A percentile compares a stretch with the other conserved stretches of the same genome.
Conservation (phyloP, 768 basidiomycete species). For the Tulasnella sp. region DNA sequence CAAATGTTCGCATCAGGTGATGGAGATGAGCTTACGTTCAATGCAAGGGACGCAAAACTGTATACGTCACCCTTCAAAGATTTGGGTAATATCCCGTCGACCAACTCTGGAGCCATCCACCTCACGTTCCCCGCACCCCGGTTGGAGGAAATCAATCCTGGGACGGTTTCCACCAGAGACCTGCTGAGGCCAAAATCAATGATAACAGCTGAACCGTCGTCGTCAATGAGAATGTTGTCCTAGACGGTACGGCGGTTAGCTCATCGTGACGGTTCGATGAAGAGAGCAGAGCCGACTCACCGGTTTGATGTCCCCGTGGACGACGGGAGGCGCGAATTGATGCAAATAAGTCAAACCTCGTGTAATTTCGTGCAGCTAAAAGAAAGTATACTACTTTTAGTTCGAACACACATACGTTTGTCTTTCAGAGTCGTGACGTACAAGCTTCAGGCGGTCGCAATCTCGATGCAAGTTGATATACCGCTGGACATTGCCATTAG, state of each 20-base stretch:
- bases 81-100: neutral
- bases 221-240: constrained; percentile 26
- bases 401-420: too few species aligned
- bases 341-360: constrained; percentile 19
- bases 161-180: neutral
- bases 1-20: too few species aligned
- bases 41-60: constrained; percentile 9
- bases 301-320: constrained; percentile 20
- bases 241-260: neutral
- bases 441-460: constrained; percentile 12
- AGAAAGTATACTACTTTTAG: neutral
- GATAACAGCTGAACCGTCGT: constrained; percentile 8
- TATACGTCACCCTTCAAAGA: neutral
- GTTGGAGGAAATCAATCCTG: neutral
- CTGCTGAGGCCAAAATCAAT: constrained; percentile 27
- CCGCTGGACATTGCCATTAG: neutral
- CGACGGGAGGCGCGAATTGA: neutral
- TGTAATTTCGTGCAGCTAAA: constrained; percentile 14
- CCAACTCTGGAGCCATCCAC: constrained; percentile 15
- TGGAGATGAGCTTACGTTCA: neutral
- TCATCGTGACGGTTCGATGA: neutral
- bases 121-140: neutral
- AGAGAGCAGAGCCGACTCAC: neutral
- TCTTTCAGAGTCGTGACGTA: neutral
- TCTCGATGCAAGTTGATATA: constrained; percentile 1